Base-by-base conservation (phyloP, 2,329 filamentous ascomycete species). In the Aspergillus piperis region DNA sequence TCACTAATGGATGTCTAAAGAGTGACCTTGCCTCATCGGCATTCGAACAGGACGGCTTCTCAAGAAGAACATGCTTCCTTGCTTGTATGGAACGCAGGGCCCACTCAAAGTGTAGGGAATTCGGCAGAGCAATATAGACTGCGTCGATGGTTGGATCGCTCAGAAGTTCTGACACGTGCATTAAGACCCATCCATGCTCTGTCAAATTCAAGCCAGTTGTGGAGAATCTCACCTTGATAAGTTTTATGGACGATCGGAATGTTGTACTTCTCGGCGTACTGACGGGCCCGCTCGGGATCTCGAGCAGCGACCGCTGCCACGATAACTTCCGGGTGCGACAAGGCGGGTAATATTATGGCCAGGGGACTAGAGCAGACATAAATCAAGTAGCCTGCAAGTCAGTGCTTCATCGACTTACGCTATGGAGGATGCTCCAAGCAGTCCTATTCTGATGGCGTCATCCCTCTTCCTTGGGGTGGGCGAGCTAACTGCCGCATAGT, bases 51-150 rank as follows among this genome's bases (percentile, higher is more conserved):
- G 78, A 76, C 0, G 83, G 83, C 67, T 85, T 85, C 67, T 86
- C 84, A 2, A 85, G 70, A 0, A 86, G 77, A 19, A 86, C 83
- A 64, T 86, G 83, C 63, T 85, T 86, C 3, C 81, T 81, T 3
- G 78, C 78, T 21, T 71, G 66, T 21, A 86, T 71, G 3, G 82
- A 77, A 55, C 79, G 78, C 15, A 81, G 64, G 8, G 82, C 76
- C 80, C 81, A 85, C 66, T 83, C 78, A 32, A 70, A 75, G 49
- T 79, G 77, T 11, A 68, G 62, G 3, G 62, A 64, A 55, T 78
- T 77, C n/a, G 71, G 70, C 1, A 85, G 73, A 6, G 82, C 77
- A 59, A 85, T 82, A 68, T 83, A 85, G 52, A 86, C 52, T 21
- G 59, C 63, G 32, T 69, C 64, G 10, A 70, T 68, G 7, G 55